Conservation (phyloP, 768 basidiomycete species). For the Stropharia rugosoannulata region DNA sequence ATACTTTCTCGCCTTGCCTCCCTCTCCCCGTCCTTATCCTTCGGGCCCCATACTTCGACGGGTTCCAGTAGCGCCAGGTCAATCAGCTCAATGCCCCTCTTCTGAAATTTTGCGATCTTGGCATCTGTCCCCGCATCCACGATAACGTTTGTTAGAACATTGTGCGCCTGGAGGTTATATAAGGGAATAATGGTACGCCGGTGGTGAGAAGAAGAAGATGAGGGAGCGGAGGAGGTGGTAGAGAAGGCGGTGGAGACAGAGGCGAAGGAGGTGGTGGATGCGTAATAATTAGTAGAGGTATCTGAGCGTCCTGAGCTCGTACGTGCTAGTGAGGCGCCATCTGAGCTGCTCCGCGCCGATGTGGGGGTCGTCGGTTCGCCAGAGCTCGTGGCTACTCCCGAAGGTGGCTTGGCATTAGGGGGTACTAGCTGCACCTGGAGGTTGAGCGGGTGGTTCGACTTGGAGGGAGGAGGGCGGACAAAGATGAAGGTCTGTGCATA, state of each 20-base stretch:
- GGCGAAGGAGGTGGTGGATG: slow-evolving; percentile 38
- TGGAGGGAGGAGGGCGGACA: slow-evolving; percentile 86
- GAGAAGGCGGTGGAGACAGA: slow-evolving; percentile 30
- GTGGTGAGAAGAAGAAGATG: slow-evolving; percentile 20
- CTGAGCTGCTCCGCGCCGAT: slow-evolving; percentile 32
- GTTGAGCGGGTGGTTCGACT: slow-evolving; percentile 84
- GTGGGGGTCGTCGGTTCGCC: slow-evolving; percentile 24
- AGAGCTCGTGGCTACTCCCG: slow-evolving; percentile 28
- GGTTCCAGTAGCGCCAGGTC: slow-evolving; percentile 80
- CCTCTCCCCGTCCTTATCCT: slow-evolving; percentile 16
- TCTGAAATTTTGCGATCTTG: slow-evolving; percentile 76
- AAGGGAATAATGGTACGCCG: slow-evolving; percentile 69
- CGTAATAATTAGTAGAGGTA: slow-evolving; percentile 41
- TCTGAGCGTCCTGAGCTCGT: slow-evolving; percentile 62
- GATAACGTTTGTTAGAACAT: slow-evolving; percentile 83
- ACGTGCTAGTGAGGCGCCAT: slow-evolving; percentile 33
- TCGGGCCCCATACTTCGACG: slow-evolving; percentile 66
- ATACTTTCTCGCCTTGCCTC: slow-evolving; percentile 24
- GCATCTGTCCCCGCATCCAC: slow-evolving; percentile 89
- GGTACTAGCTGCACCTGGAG: slow-evolving; percentile 92
- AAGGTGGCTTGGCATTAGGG: slow-evolving; percentile 47
- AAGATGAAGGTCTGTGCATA: slow-evolving; percentile 78
- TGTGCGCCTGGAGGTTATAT: slow-evolving; percentile 87
- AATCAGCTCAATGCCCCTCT: slow-evolving; percentile 73
- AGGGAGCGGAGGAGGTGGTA: slow-evolving; percentile 28